A percentile compares a stretch with the other conserved stretches of the same genome.
These are phyloP conservation scores for Phytophthora colocasiae DNA, from an alignment of 352 stramenopile species.

Conservation along the genomic window DNA sequence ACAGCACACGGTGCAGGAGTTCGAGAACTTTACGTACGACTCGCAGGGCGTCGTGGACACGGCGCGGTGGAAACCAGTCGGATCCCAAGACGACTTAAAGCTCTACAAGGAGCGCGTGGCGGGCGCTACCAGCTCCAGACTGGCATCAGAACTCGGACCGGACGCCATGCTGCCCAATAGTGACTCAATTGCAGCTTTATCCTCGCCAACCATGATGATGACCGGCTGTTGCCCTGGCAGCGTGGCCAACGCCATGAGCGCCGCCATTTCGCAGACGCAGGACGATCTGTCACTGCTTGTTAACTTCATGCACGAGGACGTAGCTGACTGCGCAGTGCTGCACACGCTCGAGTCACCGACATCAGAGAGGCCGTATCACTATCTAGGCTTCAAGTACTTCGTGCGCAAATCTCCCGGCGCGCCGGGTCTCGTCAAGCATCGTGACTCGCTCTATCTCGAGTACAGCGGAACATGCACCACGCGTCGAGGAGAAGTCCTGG, in stretches of 20 bases:
- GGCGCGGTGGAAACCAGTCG: constrained; percentile 49
- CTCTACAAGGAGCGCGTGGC: constrained; percentile 54
- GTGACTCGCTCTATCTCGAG: constrained; percentile 61
- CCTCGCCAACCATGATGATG: constrained; percentile 46
- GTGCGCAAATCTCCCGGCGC: constrained; percentile 46
- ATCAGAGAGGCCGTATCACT: constrained; percentile 47
- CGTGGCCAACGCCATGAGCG: constrained; percentile 58
- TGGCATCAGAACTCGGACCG: constrained; percentile 36
- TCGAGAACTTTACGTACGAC: constrained; percentile 49
- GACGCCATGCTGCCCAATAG: constrained; percentile 43
- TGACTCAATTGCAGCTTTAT: constrained; percentile 36
- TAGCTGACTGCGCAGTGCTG: constrained; percentile 42
- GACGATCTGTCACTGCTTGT: constrained; percentile 54
- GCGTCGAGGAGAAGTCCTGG: constrained; percentile 42
- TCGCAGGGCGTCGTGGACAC: constrained; percentile 45
- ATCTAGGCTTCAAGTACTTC: constrained; percentile 69
- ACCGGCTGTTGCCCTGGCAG: constrained; percentile 49
- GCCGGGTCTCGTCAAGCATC: constrained; percentile 49
- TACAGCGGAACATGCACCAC: constrained; percentile 47
- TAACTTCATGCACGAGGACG: constrained; percentile 48
- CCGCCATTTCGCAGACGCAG: constrained; percentile 47
- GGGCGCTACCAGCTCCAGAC: constrained; percentile 33
- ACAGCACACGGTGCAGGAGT: constrained; percentile 52
- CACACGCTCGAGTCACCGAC: constrained; percentile 39
- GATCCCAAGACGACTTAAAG: constrained; percentile 54